Conservation (phyloP, 768 basidiomycete genomes). For the Lactarius hatsudake region DNA sequence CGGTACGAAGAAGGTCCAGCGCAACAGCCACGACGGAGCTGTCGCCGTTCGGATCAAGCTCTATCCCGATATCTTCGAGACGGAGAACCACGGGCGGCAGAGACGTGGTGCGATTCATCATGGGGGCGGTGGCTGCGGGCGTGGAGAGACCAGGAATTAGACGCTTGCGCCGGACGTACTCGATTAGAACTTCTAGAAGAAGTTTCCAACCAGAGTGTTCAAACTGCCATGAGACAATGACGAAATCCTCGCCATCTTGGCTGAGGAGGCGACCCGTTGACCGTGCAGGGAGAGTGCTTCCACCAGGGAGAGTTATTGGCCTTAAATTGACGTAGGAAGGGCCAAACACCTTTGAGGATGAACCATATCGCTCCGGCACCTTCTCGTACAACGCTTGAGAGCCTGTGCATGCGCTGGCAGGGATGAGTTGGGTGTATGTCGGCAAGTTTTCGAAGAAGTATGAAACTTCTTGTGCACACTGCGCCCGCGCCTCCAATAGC, state of each 20-base stretch:
- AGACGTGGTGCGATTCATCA: slow-evolving; percentile 7
- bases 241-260: slow-evolving; percentile 62
- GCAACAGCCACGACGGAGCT: slow-evolving; percentile 66
- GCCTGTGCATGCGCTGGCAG: slow-evolving; percentile 57
- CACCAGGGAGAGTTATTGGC: slow-evolving; percentile 73
- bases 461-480: slow-evolving; percentile 69
- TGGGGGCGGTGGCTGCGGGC: neutral
- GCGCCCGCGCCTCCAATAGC: slow-evolving; percentile 48
- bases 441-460: slow-evolving; percentile 71
- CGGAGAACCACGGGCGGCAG: slow-evolving; percentile 36
- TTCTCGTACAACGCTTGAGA: slow-evolving; percentile 71
- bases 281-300: slow-evolving; percentile 62
- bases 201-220: slow-evolving; percentile 85
- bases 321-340: slow-evolving; percentile 63
- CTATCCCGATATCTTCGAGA: slow-evolving; percentile 71
- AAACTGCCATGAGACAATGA: slow-evolving; percentile 78
- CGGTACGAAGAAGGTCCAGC: slow-evolving; percentile 74
- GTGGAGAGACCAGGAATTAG: slow-evolving; percentile 35
- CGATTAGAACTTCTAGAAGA: slow-evolving; percentile 74
- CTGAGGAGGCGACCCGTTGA: slow-evolving; percentile 71
- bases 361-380: slow-evolving; percentile 57
- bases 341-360: slow-evolving; percentile 46
- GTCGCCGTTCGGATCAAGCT: slow-evolving; percentile 58
- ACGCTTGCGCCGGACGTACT: slow-evolving; percentile 63
- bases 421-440: slow-evolving; percentile 73